Evolutionary conservation across 169 alveolate genomes (phyloP).

Genomic region (Plasmodium chabaudi): DNA sequence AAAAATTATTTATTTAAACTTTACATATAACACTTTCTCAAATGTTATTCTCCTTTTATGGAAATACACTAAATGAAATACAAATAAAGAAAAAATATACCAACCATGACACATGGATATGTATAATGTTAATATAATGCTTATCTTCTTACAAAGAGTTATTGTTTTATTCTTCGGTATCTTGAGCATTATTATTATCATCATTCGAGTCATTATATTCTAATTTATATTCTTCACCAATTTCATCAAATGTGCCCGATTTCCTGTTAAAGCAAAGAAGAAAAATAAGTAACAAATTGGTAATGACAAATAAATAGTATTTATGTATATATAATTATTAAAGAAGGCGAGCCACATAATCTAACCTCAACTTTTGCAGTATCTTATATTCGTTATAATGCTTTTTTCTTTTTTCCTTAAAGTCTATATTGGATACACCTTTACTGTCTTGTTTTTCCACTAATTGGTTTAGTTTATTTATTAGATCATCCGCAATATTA

Average conservation of each 20-base stretch:
- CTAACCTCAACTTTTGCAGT: slow-evolving; percentile 69
- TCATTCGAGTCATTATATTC: slow-evolving; percentile 53
- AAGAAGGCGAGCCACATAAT: neutral
- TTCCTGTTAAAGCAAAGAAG: slow-evolving; percentile 36
- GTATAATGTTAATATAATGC: too few species aligned
- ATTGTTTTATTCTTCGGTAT: slow-evolving; percentile 35
- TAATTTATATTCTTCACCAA: slow-evolving; percentile 47
- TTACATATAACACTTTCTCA: too few species aligned
- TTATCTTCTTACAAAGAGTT: neutral
- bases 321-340: neutral
- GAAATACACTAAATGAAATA: too few species aligned
- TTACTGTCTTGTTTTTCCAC: slow-evolving; percentile 73
- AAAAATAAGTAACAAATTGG: neutral
- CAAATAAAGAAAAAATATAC: too few species aligned
- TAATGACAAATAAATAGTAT: neutral
- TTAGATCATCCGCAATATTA: slow-evolving; percentile 60
- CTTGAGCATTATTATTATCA: slow-evolving; percentile 16
- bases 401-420: slow-evolving; percentile 71
- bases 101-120: too few species aligned
- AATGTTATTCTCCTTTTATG: too few species aligned
- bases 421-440: slow-evolving; percentile 50
- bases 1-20: too few species aligned
- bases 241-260: slow-evolving; percentile 71
- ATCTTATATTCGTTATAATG: slow-evolving; percentile 75
- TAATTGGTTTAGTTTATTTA: slow-evolving; percentile 68